Percentiles rank a stretch among this genome's conserved stretches.
Evolutionary conservation across 2,329 filamentous ascomycete species (phyloP).

Genomic region (Juglanconis oblonga): DNA sequence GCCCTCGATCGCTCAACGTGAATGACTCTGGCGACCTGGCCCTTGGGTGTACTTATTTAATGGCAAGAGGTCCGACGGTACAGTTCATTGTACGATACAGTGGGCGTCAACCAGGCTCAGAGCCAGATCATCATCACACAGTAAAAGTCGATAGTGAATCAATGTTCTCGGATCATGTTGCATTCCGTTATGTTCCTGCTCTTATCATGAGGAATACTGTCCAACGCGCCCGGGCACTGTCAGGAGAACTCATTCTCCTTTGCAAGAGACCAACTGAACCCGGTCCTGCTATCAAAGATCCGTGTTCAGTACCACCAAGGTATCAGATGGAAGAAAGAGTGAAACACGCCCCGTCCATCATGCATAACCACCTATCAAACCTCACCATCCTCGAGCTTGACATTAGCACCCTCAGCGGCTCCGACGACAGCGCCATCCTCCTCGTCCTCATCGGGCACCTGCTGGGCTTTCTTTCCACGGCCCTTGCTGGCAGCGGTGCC

Average conservation of each 20-base stretch:
- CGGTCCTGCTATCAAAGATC: too few relatives aligned
- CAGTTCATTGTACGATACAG: too few relatives aligned
- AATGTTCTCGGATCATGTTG: background rate
- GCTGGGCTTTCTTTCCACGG: background rate
- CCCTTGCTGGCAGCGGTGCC: conserved; percentile 7
- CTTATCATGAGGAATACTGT: background rate
- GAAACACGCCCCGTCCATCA: background rate
- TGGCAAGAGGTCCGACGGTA: too few relatives aligned
- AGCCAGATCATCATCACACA: too few relatives aligned
- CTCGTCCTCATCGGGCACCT: background rate
- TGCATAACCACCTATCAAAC: background rate
- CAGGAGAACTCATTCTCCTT: too few relatives aligned
- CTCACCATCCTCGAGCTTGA: background rate
- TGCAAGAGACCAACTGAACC: too few relatives aligned
- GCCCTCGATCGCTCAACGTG: too few relatives aligned
- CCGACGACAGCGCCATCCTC: background rate
- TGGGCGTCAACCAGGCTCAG: too few relatives aligned
- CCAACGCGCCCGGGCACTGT: background rate
- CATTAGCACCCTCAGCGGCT: background rate
- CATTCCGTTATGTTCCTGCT: background rate
- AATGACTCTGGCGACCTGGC: too few relatives aligned
- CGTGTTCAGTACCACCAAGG: background rate
- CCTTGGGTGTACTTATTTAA: too few relatives aligned
- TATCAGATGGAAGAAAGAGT: background rate
- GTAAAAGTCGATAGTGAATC: background rate